Percentiles rank a stretch among this genome's conserved stretches.
These are phyloP conservation scores for Galeopsis tetrahit DNA, from an alignment of 257 asterid species.

Conservation along the genomic window DNA sequence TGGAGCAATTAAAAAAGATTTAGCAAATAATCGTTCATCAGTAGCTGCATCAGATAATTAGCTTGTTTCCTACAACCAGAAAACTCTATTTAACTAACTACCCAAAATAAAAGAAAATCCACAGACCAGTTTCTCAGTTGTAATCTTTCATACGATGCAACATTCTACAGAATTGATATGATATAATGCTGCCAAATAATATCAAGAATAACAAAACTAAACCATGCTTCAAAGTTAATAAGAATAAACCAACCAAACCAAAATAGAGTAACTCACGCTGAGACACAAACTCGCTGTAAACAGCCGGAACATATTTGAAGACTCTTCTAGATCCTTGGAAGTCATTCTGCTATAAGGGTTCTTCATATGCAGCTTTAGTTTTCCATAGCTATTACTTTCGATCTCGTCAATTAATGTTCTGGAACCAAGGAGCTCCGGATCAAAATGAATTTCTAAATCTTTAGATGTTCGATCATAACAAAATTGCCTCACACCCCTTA, in stretches of 20 bases:
- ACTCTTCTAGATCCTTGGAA: slow-evolving; percentile 85
- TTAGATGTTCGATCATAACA: slow-evolving; percentile 51
- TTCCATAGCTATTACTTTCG: slow-evolving; percentile 70
- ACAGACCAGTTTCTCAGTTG: slow-evolving; percentile 25
- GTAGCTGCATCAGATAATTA: slow-evolving; percentile 19
- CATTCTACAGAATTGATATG: slow-evolving; percentile 18
- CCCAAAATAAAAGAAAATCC: slow-evolving; percentile 22
- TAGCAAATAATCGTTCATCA: slow-evolving; percentile 21
- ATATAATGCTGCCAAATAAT: slow-evolving; percentile 13
- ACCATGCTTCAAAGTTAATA: slow-evolving; percentile 2
- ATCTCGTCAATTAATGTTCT: slow-evolving; percentile 81
- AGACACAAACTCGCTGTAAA: slow-evolving; percentile 83
- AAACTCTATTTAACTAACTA: slow-evolving; percentile 9
- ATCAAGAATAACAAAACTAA: slow-evolving; percentile 16
- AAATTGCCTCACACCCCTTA: slow-evolving; percentile 83
- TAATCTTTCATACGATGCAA: slow-evolving; percentile 9
- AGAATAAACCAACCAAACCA: slow-evolving; percentile 22
- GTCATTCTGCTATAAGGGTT: slow-evolving; percentile 88
- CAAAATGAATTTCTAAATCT: slow-evolving; percentile 79
- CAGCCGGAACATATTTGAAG: slow-evolving; percentile 84
- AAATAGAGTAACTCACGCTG: slow-evolving; percentile 67
- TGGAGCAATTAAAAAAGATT: slow-evolving; percentile 42
- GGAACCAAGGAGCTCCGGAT: slow-evolving; percentile 89
- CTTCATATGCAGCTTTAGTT: slow-evolving; percentile 69
- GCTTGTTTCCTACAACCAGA: background rate